Evolutionary conservation across 768 basidiomycete species (phyloP).

Genomic region (Lyophyllum atratum): DNA sequence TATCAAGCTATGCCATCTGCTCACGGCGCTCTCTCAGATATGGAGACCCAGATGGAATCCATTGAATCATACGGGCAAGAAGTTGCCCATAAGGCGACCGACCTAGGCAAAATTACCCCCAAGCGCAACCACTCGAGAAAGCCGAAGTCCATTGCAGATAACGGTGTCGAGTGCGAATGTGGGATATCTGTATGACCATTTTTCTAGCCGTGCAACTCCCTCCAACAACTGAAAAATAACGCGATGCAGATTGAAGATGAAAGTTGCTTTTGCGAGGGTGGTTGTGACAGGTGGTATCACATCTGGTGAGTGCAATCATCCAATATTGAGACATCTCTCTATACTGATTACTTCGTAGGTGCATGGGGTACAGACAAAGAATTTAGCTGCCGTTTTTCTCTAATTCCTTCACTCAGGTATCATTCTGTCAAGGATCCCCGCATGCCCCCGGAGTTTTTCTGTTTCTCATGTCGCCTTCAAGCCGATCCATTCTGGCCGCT

Average conservation of each 20-base stretch:
- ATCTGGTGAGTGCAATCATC: constrained; percentile 53
- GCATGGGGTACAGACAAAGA: constrained; percentile 50
- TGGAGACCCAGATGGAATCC: constrained; percentile 44
- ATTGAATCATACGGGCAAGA: constrained; percentile 39
- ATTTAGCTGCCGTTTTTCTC: background rate
- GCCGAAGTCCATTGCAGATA: constrained; percentile 29
- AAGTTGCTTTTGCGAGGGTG: constrained; percentile 65
- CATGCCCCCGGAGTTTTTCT: constrained; percentile 62
- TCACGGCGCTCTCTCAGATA: constrained; percentile 27
- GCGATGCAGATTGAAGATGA: constrained; percentile 55
- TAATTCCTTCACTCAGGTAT: constrained; percentile 42
- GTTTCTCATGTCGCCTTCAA: constrained; percentile 76
- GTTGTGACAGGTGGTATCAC: constrained; percentile 77
- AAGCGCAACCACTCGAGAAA: constrained; percentile 9
- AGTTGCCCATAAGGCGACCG: constrained; percentile 5
- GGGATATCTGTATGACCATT: constrained; percentile 49
- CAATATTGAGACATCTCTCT: background rate
- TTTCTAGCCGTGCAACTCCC: background rate
- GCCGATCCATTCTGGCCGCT: constrained; percentile 71
- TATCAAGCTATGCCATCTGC: background rate
- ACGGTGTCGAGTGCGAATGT: constrained; percentile 68
- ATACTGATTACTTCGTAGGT: constrained; percentile 37
- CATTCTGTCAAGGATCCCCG: constrained; percentile 59
- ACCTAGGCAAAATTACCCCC: constrained; percentile 15
- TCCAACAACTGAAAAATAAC: background rate